These are phyloP conservation scores for Strobilomyces dryophilus DNA, from an alignment of 768 basidiomycete species.

Conservation along the genomic window DNA sequence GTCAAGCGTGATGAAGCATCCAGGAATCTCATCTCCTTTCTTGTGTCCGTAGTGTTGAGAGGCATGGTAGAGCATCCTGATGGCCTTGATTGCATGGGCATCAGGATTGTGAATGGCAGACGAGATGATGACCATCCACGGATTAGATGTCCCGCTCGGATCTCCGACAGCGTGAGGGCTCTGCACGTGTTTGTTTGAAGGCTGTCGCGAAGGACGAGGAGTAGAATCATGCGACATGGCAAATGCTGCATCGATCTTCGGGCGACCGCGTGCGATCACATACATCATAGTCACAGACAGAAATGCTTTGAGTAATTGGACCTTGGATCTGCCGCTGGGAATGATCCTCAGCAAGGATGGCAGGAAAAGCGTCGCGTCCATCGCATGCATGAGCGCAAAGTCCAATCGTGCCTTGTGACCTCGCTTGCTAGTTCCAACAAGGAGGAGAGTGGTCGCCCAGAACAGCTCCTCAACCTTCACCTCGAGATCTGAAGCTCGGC, in stretches of 20 bases:
- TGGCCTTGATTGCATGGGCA: slow-evolving; percentile 46
- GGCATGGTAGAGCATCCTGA: slow-evolving; percentile 47
- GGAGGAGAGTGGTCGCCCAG: slow-evolving; percentile 45
- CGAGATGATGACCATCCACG: slow-evolving; percentile 50
- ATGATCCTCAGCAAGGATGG: slow-evolving; percentile 36
- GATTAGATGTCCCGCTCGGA: slow-evolving; percentile 39
- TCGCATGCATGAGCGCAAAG: slow-evolving; percentile 58
- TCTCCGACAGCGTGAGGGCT: slow-evolving; percentile 32
- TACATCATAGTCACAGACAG: slow-evolving; percentile 36
- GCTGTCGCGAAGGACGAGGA: slow-evolving; percentile 36
- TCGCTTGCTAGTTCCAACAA: slow-evolving; percentile 43
- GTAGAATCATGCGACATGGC: slow-evolving; percentile 42
- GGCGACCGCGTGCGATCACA: slow-evolving; percentile 45
- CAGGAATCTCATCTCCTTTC: slow-evolving; percentile 37
- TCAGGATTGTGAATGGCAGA: slow-evolving; percentile 47
- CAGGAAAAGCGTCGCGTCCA: slow-evolving; percentile 50
- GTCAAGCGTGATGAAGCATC: slow-evolving; percentile 33
- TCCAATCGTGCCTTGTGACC: slow-evolving; percentile 48
- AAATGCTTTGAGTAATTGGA: slow-evolving; percentile 42
- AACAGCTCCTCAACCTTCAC: slow-evolving; percentile 47
- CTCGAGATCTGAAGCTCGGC: slow-evolving; percentile 26
- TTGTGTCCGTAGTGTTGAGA: slow-evolving; percentile 44
- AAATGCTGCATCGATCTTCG: slow-evolving; percentile 45
- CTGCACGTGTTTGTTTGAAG: background rate
- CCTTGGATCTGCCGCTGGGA: slow-evolving; percentile 35